Evolutionary conservation across 257 asterid genomes (phyloP).

Genomic region (Fraxinus anomala): DNA sequence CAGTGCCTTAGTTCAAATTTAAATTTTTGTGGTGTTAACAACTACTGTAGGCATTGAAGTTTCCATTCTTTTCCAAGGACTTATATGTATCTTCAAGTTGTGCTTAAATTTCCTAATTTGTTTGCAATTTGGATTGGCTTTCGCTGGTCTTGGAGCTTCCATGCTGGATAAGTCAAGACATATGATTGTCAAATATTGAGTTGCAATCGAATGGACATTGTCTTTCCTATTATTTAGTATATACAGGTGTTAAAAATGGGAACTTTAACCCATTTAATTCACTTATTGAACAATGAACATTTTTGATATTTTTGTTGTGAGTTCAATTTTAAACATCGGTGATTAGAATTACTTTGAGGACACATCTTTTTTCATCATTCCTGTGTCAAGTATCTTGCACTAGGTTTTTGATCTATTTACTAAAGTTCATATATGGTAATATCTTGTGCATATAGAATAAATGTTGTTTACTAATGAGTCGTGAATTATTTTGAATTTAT

Average conservation of each 20-base stretch:
- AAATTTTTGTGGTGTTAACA: neutral
- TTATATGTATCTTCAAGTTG: slow-evolving; percentile 9
- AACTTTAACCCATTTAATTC: neutral
- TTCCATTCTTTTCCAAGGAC: neutral
- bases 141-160: no score
- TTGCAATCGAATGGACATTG: neutral
- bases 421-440: slow-evolving; percentile 2
- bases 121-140: neutral
- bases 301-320: neutral
- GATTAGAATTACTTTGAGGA: slow-evolving; percentile 4
- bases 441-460: neutral
- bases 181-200: neutral
- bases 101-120: slow-evolving; percentile 10
- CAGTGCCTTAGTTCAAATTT: neutral
- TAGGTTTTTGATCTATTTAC: neutral
- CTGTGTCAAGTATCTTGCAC: neutral
- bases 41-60: neutral
- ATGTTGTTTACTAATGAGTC: neutral
- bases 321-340: slow-evolving; percentile 4
- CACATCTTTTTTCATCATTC: slow-evolving; percentile 11
- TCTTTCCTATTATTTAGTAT: neutral
- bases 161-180: neutral
- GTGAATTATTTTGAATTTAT: slow-evolving; percentile 1
- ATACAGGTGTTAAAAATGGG: neutral
- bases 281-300: neutral